phyloP scores from a whole-genome alignment of 2,329 filamentous ascomycete species.

The Aspergillus sp. region DNA sequence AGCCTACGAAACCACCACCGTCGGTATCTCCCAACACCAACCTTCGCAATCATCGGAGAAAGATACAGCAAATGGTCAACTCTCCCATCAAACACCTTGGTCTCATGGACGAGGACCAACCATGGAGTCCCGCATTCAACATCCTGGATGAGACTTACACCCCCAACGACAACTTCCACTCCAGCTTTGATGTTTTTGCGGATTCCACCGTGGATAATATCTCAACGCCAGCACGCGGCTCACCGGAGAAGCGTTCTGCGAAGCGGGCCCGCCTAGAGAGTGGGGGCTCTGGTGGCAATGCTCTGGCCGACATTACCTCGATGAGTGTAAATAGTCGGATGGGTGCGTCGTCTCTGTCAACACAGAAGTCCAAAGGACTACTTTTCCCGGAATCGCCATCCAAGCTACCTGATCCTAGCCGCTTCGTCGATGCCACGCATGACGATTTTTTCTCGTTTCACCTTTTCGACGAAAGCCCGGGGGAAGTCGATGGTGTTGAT shows the following conservation, averaged over 20 bases:
- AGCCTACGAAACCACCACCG: conserved; percentile 54
- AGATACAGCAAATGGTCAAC: conserved; percentile 70
- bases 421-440: conserved; percentile 29
- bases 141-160: conserved; percentile 39
- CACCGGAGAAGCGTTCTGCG: conserved; percentile 47
- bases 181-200: conserved; percentile 50
- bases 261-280: conserved; percentile 45
- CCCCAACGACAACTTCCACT: conserved; percentile 36
- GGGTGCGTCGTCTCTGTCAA: conserved; percentile 26
- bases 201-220: conserved; percentile 32
- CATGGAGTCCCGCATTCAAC: conserved; percentile 45
- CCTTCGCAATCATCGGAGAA: conserved; percentile 75
- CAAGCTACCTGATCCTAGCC: conserved; percentile 25
- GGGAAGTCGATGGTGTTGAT: conserved; percentile 39
- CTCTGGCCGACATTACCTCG: conserved; percentile 41
- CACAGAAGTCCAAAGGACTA: conserved; percentile 24
- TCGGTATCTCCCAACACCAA: conserved; percentile 92
- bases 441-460: conserved; percentile 43
- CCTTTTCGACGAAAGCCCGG: conserved; percentile 37
- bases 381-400: conserved; percentile 33
- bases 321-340: conserved; percentile 29
- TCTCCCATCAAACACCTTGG: conserved; percentile 54
- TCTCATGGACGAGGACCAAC: conserved; percentile 33
- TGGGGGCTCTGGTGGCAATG: conserved; percentile 38
- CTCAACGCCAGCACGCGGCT: conserved; percentile 38